Conservation (phyloP, 148 eudicot genomes). For the Cornus florida region DNA sequence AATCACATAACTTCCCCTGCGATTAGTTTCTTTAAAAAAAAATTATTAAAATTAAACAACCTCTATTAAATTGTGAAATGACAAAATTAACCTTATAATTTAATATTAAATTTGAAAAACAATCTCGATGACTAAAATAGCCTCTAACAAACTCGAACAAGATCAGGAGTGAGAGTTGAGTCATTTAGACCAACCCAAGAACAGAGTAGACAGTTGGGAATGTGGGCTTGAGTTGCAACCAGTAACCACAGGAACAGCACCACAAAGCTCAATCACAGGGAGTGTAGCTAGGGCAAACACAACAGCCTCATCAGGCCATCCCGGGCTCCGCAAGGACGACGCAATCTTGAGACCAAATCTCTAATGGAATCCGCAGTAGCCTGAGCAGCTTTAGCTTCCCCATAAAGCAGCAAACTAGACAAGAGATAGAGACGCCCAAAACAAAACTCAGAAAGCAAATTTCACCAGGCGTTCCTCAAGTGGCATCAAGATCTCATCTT, state of each 20-base stretch:
- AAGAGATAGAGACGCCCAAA: slow-evolving; percentile 82
- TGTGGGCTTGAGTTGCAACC: slow-evolving; percentile 77
- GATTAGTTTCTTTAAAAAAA: too few relatives aligned
- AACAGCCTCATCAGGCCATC: slow-evolving; percentile 82
- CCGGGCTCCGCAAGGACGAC: slow-evolving; percentile 57
- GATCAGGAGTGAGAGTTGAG: neutral
- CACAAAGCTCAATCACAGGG: slow-evolving; percentile 95
- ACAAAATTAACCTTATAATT: too few relatives aligned
- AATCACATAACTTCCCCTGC: too few relatives aligned
- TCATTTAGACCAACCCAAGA: slow-evolving; percentile 72
- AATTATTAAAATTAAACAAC: too few relatives aligned
- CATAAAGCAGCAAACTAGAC: slow-evolving; percentile 67
- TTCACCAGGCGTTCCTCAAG: slow-evolving; percentile 52
- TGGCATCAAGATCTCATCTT: slow-evolving; percentile 17
- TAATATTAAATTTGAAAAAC: too few relatives aligned
- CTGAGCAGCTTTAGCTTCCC: slow-evolving; percentile 79
- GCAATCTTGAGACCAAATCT: slow-evolving; percentile 82
- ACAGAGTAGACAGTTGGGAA: slow-evolving; percentile 58
- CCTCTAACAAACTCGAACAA: neutral
- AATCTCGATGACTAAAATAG: neutral
- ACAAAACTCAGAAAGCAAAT: slow-evolving; percentile 62
- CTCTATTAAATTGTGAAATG: too few relatives aligned
- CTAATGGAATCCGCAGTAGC: slow-evolving; percentile 65
- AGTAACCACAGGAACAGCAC: slow-evolving; percentile 99
- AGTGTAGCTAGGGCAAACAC: slow-evolving; percentile 88